Evolutionary conservation across 2,329 filamentous ascomycete species (phyloP), one percentile per base, ranked within the genome.

Genomic region (Alternaria angustiovoidea): DNA sequence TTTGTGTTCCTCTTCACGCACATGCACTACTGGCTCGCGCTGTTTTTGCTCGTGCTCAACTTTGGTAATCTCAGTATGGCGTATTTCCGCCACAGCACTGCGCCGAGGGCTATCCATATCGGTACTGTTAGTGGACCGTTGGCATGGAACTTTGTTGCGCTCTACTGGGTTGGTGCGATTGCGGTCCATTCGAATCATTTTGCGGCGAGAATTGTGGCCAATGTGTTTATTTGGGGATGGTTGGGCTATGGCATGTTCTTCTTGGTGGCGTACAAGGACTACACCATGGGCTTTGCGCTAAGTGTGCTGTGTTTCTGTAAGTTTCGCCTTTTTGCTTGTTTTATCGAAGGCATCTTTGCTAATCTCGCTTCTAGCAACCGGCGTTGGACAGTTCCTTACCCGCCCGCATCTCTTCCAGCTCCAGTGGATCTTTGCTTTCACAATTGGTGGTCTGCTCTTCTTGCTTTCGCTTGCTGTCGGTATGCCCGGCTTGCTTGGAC

Each of bases 361-460:
- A 59, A 44, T 51, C n/a, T 41, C 26, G 5, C 3, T 7, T 9
- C 24, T 58, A 87, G 85, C 84, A 18, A 87, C 96, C 42, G 92
- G 91, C 12, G 87, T 95, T 16, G 86, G 88, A 14, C 93, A 97
- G 78, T 89, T 96, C 80, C 81, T 88, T 51, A 84, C 86, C 71
- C 88, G 93, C 75, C 79, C 89, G 60, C 85, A 95, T 75, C 78
- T 90, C 64, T 84, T 96, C 67, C 91, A 92, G 7, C 83, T 96
- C 65, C 93, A 97, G 81, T 96, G 93, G 93, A 94, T 96, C 79
- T 96, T 96, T 76, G 91, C 93, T 34, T 95, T 96, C 73, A 83
- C 88, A 63, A 93, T 96, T 76, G 93, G 94, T 84, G 87, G 84
- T 1, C 75, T 91, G 26, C 86, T 96, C 54, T 90, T 95, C 75